Conservation (phyloP, 1,284 basidiomycete genomes). For the Fomitopsis betulina region DNA sequence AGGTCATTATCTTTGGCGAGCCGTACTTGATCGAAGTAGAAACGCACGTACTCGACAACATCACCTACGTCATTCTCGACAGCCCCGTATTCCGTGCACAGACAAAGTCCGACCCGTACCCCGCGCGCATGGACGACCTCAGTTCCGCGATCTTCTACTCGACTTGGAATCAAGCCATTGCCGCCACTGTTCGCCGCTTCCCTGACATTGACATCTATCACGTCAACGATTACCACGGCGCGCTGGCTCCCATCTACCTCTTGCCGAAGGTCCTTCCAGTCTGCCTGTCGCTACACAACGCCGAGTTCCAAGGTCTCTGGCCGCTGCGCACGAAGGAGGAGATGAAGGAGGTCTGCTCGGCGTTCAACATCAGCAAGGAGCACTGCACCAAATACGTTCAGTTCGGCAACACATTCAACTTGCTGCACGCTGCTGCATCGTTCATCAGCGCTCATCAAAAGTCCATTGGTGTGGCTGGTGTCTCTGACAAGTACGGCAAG, state of each 20-base stretch:
- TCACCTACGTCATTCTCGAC: conserved; percentile 90
- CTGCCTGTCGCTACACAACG: conserved; percentile 92
- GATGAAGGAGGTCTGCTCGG: conserved; percentile 95
- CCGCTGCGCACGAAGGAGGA: conserved; percentile 92
- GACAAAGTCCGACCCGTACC: conserved; percentile 91
- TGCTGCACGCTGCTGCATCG: conserved; percentile 87
- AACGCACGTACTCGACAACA: conserved; percentile 87
- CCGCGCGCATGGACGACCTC: conserved; percentile 93
- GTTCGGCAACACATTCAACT: conserved; percentile 94
- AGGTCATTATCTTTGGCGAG: conserved; percentile 93
- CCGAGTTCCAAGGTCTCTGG: conserved; percentile 95
- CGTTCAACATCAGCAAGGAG: conserved; percentile 94
- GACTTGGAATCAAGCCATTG: conserved; percentile 95
- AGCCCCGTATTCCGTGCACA: conserved; percentile 93
- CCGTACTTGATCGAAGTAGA: conserved; percentile 93
- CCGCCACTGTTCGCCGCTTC: conserved; percentile 79
- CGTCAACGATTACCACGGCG: conserved; percentile 90
- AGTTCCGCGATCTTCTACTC: conserved; percentile 96
- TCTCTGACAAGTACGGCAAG: conserved; percentile 95
- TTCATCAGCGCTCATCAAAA: conserved; percentile 92
- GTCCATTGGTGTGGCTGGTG: conserved; percentile 88
- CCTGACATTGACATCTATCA: conserved; percentile 89
- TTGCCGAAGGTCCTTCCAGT: conserved; percentile 85
- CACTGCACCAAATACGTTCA: conserved; percentile 94
- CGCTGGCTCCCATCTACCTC: conserved; percentile 84